Base-by-base conservation (phyloP, 2,329 filamentous ascomycete genomes). In the Colletotrichum sp. region DNA sequence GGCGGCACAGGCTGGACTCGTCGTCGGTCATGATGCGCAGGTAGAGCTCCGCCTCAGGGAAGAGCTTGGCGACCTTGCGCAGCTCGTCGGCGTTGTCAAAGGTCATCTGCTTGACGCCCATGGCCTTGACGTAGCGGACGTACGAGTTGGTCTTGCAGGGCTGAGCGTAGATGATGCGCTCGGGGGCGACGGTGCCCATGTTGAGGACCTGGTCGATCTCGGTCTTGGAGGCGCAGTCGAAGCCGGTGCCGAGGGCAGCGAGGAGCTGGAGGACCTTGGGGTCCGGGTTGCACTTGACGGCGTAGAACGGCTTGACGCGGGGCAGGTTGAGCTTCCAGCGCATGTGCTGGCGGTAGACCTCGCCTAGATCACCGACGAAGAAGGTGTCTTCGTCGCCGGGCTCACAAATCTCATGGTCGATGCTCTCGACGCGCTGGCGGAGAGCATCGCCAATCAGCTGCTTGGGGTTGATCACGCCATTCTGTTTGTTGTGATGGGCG, bases 101-200 rank as follows among this genome's bases (percentile, higher is more conserved):
- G 4, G 97, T 99, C 96, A 99, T 99, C 90, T 98, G 95, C 88
- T 95, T 96, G 84, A 99, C 97, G 80, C 94, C 94, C 79, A 93
- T 90, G 83, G 92, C 91, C 82, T 94, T 93, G 79, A 98, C 97
- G 83, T 96, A 98, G 83, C 96, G 95, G 78, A 99, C 91, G 86
- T 98, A 99, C 64, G 96, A 98, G 88, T 97, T 98, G 82, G 97
- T 99, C 93, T 99, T 99, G 94, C 97, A 99, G 72, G 97, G 97
- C 88, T 99, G 97, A 66, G 97, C 97, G 84, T 99, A 99, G 87
- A 99, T 98, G 89, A 99, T 98, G 85, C 96, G 96, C 79, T 93
- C 92, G 15, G 97, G 95, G 83, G 95, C 26, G 2, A 60, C 93
- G 79, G 98, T 91, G 80, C 96, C 96, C 84, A 96, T 91, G 82